phyloP scores from a whole-genome alignment of 1,139 yeast species.

The Arxiozyma slooffiae region DNA sequence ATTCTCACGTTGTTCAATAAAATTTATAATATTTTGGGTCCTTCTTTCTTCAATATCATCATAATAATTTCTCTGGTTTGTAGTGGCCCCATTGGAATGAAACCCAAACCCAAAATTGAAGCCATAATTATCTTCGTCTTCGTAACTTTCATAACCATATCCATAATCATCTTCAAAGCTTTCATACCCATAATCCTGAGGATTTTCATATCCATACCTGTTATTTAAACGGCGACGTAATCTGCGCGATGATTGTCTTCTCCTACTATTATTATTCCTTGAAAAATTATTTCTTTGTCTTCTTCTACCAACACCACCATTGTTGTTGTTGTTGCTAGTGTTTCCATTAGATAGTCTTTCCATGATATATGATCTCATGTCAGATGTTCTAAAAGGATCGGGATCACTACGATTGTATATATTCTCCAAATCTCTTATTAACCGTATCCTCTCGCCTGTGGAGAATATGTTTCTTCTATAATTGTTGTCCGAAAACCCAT shows the following conservation, averaged over 20 bases:
- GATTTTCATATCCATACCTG: background rate
- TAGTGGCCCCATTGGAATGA: background rate
- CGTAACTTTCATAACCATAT: background rate
- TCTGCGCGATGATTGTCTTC: background rate
- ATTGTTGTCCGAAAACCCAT: background rate
- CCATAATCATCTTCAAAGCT: too few species aligned
- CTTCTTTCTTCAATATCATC: constrained; percentile 26
- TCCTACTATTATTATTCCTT: background rate
- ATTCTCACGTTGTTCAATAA: constrained; percentile 32
- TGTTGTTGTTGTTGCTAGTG: background rate
- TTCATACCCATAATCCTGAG: background rate
- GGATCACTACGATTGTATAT: background rate
- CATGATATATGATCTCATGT: background rate
- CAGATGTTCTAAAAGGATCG: background rate
- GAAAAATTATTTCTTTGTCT: background rate
- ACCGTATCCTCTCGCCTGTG: background rate
- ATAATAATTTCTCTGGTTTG: background rate
- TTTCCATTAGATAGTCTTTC: background rate
- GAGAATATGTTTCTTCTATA: background rate
- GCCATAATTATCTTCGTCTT: background rate
- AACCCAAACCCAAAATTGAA: background rate
- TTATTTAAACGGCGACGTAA: background rate
- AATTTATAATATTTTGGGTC: constrained; percentile 29
- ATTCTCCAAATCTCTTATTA: background rate
- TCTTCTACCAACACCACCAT: background rate